These are phyloP conservation scores for Phytophthora multivora DNA, from an alignment of 352 stramenopile genomes.

Conservation along the genomic window DNA sequence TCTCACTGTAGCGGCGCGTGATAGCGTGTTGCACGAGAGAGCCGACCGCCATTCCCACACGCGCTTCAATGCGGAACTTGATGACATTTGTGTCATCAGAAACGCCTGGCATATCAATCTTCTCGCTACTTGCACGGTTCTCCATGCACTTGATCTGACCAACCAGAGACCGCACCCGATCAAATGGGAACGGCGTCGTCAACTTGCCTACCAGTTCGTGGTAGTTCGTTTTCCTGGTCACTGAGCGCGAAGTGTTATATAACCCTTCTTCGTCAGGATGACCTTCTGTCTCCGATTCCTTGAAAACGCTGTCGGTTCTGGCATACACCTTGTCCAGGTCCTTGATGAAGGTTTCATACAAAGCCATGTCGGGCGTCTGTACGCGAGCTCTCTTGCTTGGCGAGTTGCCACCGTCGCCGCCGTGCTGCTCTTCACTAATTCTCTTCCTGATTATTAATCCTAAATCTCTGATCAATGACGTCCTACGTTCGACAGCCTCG, in stretches of 20 bases:
- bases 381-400: constrained; percentile 13
- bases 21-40: constrained; percentile 32
- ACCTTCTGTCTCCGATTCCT: neutral
- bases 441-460: constrained; percentile 23
- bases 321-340: constrained; percentile 37
- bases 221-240: constrained; percentile 1
- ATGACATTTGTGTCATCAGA: constrained; percentile 31
- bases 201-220: constrained; percentile 24
- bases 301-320: constrained; percentile 20
- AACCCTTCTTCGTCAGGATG: neutral
- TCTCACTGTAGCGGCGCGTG: constrained; percentile 45
- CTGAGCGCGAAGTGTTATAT: neutral
- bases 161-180: constrained; percentile 9
- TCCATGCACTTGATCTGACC: constrained; percentile 13
- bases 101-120: constrained; percentile 15
- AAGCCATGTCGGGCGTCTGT: constrained; percentile 15
- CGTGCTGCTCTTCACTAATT: constrained; percentile 22
- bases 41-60: neutral
- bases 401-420: neutral
- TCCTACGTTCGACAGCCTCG: constrained; percentile 16
- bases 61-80: constrained; percentile 24
- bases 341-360: constrained; percentile 29
- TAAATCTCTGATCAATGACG: constrained; percentile 19
- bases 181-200: constrained; percentile 24
- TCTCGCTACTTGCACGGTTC: constrained; percentile 15